Percentiles rank a stretch among this genome's conserved stretches.
These are phyloP conservation scores for Trichoderma sp. DNA, from an alignment of 2,329 filamentous ascomycete species.

Conservation along the genomic window DNA sequence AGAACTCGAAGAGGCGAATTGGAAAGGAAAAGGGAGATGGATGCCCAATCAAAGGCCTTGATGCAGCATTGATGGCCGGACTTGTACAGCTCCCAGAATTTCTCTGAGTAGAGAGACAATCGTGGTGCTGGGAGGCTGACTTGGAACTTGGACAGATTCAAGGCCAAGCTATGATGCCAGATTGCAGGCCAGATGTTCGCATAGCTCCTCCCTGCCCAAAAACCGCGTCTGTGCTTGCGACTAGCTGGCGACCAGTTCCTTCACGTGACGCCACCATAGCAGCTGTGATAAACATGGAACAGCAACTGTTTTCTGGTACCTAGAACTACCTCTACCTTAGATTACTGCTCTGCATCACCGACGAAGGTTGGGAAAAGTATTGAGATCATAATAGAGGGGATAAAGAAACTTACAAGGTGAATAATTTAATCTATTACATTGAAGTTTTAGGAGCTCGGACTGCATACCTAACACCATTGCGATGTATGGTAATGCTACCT, in stretches of 20 bases:
- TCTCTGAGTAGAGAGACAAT: conserved; percentile 13
- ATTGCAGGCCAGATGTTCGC: conserved; percentile 40
- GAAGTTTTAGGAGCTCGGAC: not conserved
- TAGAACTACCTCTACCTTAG: not conserved
- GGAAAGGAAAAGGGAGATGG: not conserved
- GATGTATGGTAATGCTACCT: not conserved
- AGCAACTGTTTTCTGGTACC: not conserved
- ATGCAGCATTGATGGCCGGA: conserved; percentile 19
- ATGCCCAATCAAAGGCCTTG: conserved; percentile 15
- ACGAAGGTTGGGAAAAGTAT: too few species aligned
- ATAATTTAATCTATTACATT: not conserved
- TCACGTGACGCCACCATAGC: conserved; percentile 26
- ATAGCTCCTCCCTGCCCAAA: conserved; percentile 31
- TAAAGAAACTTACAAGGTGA: not conserved
- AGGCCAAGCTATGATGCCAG: conserved; percentile 40
- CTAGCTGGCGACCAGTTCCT: not conserved
- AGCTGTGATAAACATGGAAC: not conserved
- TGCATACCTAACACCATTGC: not conserved
- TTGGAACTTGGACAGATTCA: conserved; percentile 5
- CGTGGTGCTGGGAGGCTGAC: conserved; percentile 22
- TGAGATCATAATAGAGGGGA: too few species aligned
- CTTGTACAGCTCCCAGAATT: conserved; percentile 19
- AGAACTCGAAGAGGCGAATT: conserved; percentile 17
- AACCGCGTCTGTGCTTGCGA: conserved; percentile 22
- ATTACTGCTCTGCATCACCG: not conserved